Evolutionary conservation across 768 basidiomycete species (phyloP), one percentile per base, ranked within the genome.

Genomic region (Lyophyllum shimeji): DNA sequence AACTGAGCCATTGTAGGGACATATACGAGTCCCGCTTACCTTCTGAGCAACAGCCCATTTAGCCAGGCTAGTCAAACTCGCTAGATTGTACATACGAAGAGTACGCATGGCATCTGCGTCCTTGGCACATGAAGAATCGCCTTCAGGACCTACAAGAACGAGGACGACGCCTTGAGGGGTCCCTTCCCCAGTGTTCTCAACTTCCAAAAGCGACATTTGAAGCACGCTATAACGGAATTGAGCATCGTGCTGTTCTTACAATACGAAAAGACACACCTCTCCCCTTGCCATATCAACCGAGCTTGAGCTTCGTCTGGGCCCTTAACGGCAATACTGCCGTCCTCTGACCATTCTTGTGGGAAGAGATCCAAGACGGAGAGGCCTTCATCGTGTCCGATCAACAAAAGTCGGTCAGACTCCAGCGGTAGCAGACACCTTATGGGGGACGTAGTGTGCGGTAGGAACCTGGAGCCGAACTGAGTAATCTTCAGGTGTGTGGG

Each of bases 351-450:
- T 58, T 88, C 86, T 60, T 83, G 78, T 0, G 92, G 91, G 64
- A 86, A 90, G 83, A 91, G 86, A 64, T 94, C 87, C 47, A 94
- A 71, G 6, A 93, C 90, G 1, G 88, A 90, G 23, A 94, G 77
- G 2, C 92, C 92, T 55, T 85, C 79, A 58, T 90, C 87, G 54
- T 89, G 87, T 3, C 92, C 92, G 24, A 94, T 81, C 12, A 94
- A 80, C n/a, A 94, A 53, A 37, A 90, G 68, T 50, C 78, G 76
- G 58, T 89, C 83, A 18, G 79, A 79, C 37, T 83, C 73, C 20
- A 94, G 65, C 7, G 92, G 90, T 29, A 94, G 77, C 11, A 93
- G 68, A 68, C 88, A 87, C 53, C 85, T 83, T 57, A 94, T 93
- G 29, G 81, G 89, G 0, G 82, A 77, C 2, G 82, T 87, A 15